Base-by-base conservation (phyloP, 352 stramenopile genomes). In the Phytophthora sp. region DNA sequence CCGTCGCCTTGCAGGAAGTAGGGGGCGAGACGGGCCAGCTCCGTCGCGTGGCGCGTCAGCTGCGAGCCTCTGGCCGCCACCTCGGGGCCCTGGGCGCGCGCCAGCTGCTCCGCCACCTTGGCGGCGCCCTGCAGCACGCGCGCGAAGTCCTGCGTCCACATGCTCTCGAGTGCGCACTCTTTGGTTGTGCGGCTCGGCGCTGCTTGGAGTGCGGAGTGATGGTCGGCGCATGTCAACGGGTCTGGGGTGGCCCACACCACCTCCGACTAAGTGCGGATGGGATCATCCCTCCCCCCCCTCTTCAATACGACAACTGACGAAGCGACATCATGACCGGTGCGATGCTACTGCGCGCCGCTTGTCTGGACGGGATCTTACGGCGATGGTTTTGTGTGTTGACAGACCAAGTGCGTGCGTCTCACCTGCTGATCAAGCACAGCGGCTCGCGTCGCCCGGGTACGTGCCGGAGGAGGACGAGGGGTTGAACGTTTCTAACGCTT, bases 371-470 rank as follows among this genome's bases (percentile, higher is more conserved):
- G 32, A 42, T 26, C 21, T 64, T 44, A 48, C 9, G 21, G 37
- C 4, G 37, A 3, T 6, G 11, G 17, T 8, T n/a, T 20, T 20
- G 13, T 57, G 17, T 59, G 31, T 59, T 15, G 54, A 23, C 54
- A 87, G 83, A 89, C 8, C 83, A 94, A 89, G 83, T 95, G 18
- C 74, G 76, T 52, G 88, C 87, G 27, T 90, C 83, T 60, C 96
- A 99, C 72, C 75, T 98, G 67, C 89, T 99, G 9, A 96, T 98
- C 69, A 98, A 98, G 83, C 94, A 98, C 82, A 92, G 85, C 35
- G 90, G 89, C 42, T 98, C 91, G 52, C 86, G 94, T 50, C 83
- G 83, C 37, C 81, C 81, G 4, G 80, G 84, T 93, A 81, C 45
- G 56, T 1, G 13, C 10, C 3, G 21, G 15, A 3, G 23, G 17